phyloP scores from a whole-genome alignment of 2,329 filamentous ascomycete species.

The Sclerotinia sclerotiorum region DNA sequence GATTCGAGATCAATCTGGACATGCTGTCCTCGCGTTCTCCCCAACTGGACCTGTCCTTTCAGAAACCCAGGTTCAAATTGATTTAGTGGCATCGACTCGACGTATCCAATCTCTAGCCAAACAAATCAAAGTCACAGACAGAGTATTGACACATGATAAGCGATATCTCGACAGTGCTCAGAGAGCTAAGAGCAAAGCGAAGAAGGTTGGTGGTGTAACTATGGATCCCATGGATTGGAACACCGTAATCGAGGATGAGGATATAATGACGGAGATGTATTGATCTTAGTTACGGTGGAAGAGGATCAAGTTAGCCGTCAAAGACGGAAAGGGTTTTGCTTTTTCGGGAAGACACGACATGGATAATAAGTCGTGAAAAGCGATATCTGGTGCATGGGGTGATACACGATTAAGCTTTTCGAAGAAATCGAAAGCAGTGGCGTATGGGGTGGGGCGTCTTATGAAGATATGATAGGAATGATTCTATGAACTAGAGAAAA shows the following conservation, averaged over 20 bases:
- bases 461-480: conserved; percentile 23
- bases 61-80: conserved; percentile 52
- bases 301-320: neutral
- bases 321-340: neutral
- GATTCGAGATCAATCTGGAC: conserved; percentile 42
- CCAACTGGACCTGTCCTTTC: conserved; percentile 46
- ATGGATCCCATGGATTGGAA: conserved; percentile 33
- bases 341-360: neutral
- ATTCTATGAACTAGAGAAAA: conserved; percentile 18
- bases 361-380: conserved; percentile 1
- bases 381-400: conserved; percentile 3
- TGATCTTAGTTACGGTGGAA: conserved; percentile 1
- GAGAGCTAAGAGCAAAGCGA: conserved; percentile 49
- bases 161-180: conserved; percentile 53
- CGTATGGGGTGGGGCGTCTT: conserved; percentile 18
- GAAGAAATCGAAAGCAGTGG: conserved; percentile 23
- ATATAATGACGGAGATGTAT: conserved; percentile 36
- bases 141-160: conserved; percentile 54
- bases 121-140: conserved; percentile 53
- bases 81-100: conserved; percentile 46
- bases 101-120: conserved; percentile 49
- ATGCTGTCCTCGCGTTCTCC: conserved; percentile 54
- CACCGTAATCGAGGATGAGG: conserved; percentile 37
- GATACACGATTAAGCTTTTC: conserved; percentile 14
- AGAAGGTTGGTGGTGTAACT: conserved; percentile 25